Base-by-base conservation (phyloP, 768 basidiomycete genomes). In the Termitomyces sp. region DNA sequence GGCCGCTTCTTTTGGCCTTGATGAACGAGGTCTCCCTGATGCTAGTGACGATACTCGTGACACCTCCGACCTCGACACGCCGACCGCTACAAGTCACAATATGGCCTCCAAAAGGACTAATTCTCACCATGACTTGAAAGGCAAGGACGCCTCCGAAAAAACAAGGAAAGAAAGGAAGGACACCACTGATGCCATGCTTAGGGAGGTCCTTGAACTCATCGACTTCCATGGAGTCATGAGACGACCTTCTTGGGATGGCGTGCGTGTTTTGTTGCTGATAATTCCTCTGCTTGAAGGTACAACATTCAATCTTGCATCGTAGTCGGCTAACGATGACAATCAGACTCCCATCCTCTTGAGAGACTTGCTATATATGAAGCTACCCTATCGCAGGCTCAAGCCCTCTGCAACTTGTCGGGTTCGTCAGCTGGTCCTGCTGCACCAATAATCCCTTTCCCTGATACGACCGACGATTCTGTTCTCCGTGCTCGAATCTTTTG, bases 1-100 rank as follows among this genome's bases (percentile, higher is more conserved):
- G 93, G 94, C 92, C 0, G 82, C 86, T 4, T 92, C 91, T 39
- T 94, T 91, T 68, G 95, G 94, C 40, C 74, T 96, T 45, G 83
- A 95, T 67, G 90, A 93, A 63, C 79, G 76, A 42, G 94, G 93
- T 37, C 65, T 79, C 16, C 83, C 86, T 19, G 70, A 74, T 43
- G 57, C 58, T 25, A 69, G 72, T n/a, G 63, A 67, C 39, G 50
- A 56, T 35, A 51, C 55, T 32, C 52, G 40, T 11, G 37, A 51
- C 42, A 12, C 23, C 37, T 54, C 62, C 7, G 63, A 57, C 39
- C 52, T 56, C 5, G 68, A 68, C 39, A 67, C 67, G 6, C 58
- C 59, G 12, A 48, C 50, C 19, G 27, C 63, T 10, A 52, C 59
- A 1, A 30, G 47, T n/a, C 50, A 58, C 12, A 28, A 19, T 30